Conservation (phyloP, 768 basidiomycete species). For the Cystobasidiopsis lactophilus region DNA sequence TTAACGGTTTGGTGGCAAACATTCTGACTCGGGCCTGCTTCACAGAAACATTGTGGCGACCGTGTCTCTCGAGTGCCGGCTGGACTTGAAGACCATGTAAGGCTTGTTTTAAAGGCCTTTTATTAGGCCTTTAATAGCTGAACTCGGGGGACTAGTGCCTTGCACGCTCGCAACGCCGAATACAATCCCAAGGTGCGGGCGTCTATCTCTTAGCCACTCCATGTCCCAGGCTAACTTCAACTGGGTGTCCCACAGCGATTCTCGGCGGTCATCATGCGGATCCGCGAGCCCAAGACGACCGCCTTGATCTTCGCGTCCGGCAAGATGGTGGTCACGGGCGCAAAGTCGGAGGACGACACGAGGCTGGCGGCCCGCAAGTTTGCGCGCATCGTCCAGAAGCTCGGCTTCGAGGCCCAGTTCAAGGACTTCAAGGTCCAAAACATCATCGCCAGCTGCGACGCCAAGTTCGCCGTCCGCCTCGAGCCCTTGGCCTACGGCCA, state of each 20-base stretch:
- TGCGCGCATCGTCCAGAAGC: constrained; percentile 95
- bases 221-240: neutral
- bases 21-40: neutral
- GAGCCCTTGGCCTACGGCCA: constrained; percentile 94
- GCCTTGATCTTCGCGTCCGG: constrained; percentile 98
- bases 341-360: constrained; percentile 96
- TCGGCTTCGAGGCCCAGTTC: constrained; percentile 97
- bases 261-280: constrained; percentile 99
- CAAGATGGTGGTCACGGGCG: constrained; percentile 99
- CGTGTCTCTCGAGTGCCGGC: constrained; percentile 85
- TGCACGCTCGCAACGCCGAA: constrained; percentile 82
- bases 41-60: constrained; percentile 82
- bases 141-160: neutral
- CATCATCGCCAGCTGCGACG: constrained; percentile 92
- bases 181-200: constrained; percentile 94
- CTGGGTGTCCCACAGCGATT: constrained; percentile 53
- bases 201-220: neutral
- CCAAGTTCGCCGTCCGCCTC: constrained; percentile 92
- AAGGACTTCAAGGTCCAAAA: constrained; percentile 99
- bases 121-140: neutral
- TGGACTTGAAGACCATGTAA: constrained; percentile 85
- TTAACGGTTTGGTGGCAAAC: neutral
- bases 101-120: constrained; percentile 1
- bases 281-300: constrained; percentile 98
- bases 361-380: constrained; percentile 93